Conservation (phyloP, 176 grass and related monocot species). For the Triticum aestivum region IWGSC_CS_RefSeq_v2.1 NC_057797.1:759890290-759890789, state of each 20-base stretch:
- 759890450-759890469: too few species aligned
- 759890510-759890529: background rate
- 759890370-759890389: background rate
- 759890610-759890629: conserved; percentile 1
- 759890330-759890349: background rate
- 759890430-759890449: background rate
- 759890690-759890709: conserved; percentile 24
- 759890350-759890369: background rate
- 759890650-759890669: background rate
- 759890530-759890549: conserved; percentile 5
- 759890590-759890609: conserved; percentile 12
- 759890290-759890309: background rate
- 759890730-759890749: conserved; percentile 17
- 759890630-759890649: background rate
- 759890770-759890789: conserved; percentile 51
- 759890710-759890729: conserved; percentile 34
- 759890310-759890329: background rate
- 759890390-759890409: background rate
- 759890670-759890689: conserved; percentile 21
- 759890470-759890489: too few species aligned
- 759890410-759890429: background rate
- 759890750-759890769: conserved; percentile 57
- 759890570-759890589: conserved; percentile 32
- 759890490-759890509: too few species aligned
- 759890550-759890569: conserved; percentile 12